Base-by-base conservation (phyloP, 495 filamentous ascomycete species). In the Talaromyces thailandensis region DNA sequence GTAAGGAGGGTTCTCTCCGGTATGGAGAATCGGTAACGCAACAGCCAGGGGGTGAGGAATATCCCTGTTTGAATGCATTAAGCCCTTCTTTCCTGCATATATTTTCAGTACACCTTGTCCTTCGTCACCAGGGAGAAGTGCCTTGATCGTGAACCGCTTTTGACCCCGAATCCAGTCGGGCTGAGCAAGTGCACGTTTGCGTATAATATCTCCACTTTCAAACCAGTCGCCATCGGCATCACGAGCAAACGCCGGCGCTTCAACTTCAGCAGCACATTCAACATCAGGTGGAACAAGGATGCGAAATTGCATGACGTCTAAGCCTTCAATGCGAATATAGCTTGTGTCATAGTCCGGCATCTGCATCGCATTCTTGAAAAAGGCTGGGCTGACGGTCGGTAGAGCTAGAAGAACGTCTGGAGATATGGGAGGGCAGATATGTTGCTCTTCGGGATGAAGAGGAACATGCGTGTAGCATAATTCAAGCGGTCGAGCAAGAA, bases 391-490 rank as follows among this genome's bases (percentile, higher is more conserved):
- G 26, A 89, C 88, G 56, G 88, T 85, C 0, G 94, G 94, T 2
- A 99, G 79, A 32, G 93, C 86, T 57, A 97, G 75, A 1, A 99
- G 78, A 24, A 94, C 81, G 62, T 95, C 89, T 57, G 89, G 86
- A 11, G 90, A 84, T 21, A 98, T 83, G 2, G 92, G 87, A 5
- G 95, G 95, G 64, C 91, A 92, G 45, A 97, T 86, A 70, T 98
- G 95, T 69, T 99, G 94, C 63, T 96, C 92, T 52, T 87, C 82
- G 52, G 88, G 87, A 45, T 87, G 81, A 52, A 93, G 82, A 9
- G 94, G 92, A 32, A 99, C 84, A 71, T 99, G 94, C 1, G 95
- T 96, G 80, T 92, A 98, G 77, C 93, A 97, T 14, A 92, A 80
- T 71, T 98, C 90, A 43, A 84, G 82, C 26, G 95, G 95, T 3